Conservation (phyloP, 192 early-diverging fungal genomes). For the Coemansia umbellata region DNA sequence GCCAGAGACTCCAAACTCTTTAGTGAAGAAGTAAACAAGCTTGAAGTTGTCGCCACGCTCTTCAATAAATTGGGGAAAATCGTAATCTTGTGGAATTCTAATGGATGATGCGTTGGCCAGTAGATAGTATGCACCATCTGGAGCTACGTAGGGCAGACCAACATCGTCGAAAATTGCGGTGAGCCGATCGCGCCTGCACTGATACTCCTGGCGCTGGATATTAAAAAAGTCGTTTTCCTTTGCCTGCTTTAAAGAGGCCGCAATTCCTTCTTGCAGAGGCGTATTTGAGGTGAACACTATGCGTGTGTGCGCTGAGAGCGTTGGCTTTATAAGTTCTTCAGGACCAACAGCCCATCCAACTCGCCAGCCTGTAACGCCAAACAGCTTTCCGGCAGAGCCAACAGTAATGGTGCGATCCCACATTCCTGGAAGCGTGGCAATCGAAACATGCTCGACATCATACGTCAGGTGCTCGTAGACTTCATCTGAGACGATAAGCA, state of each 20-base stretch:
- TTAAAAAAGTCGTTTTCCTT: slow-evolving; percentile 61
- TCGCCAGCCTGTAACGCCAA: slow-evolving; percentile 96
- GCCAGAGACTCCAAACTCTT: slow-evolving; percentile 82
- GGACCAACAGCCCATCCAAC: slow-evolving; percentile 90
- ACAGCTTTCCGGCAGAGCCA: slow-evolving; percentile 89
- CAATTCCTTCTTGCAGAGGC: slow-evolving; percentile 83
- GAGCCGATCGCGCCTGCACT: slow-evolving; percentile 70
- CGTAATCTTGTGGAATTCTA: slow-evolving; percentile 59
- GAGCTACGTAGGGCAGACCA: slow-evolving; percentile 75
- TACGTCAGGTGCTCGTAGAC: slow-evolving; percentile 95
- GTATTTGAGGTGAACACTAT: slow-evolving; percentile 87
- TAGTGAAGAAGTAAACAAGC: slow-evolving; percentile 80
- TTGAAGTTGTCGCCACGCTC: slow-evolving; percentile 70
- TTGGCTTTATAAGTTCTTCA: slow-evolving; percentile 62
- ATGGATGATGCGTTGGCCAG: slow-evolving; percentile 76
- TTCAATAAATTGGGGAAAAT: slow-evolving; percentile 54
- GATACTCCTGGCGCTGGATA: slow-evolving; percentile 64
- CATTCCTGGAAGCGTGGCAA: slow-evolving; percentile 80
- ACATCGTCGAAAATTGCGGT: slow-evolving; percentile 60
- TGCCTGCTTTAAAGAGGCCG: slow-evolving; percentile 68
- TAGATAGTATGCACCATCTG: slow-evolving; percentile 92
- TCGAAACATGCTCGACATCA: slow-evolving; percentile 62
- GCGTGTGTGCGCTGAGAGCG: slow-evolving; percentile 84
- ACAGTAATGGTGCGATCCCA: slow-evolving; percentile 94
- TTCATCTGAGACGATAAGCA: slow-evolving; percentile 89